phyloP scores from a whole-genome alignment of 1,284 basidiomycete genomes.

The Rhodotorula sp. region DNA sequence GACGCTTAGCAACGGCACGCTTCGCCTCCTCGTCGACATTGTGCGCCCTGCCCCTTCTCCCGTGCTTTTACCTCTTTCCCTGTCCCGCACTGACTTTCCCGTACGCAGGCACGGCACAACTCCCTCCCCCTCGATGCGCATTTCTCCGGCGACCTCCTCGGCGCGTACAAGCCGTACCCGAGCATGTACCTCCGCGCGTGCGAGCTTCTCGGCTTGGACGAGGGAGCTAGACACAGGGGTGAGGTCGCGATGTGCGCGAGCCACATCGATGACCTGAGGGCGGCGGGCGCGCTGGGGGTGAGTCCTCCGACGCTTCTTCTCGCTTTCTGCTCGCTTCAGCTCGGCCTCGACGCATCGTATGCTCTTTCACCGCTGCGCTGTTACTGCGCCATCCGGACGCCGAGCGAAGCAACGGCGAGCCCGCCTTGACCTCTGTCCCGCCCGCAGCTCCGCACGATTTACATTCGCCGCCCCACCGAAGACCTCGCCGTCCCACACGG shows the following conservation, averaged over 20 bases:
- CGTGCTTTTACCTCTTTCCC: neutral
- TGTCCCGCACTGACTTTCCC: neutral
- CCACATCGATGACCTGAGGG: conserved; percentile 49
- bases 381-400: no score
- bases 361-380: no score
- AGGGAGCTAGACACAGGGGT: conserved; percentile 20
- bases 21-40: conserved; percentile 41
- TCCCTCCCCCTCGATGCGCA: conserved; percentile 46
- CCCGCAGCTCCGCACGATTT: conserved; percentile 49
- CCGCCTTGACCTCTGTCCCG: neutral
- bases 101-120: conserved; percentile 45
- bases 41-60: conserved; percentile 21
- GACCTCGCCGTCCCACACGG: conserved; percentile 29
- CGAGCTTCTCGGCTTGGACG: conserved; percentile 35
- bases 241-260: conserved; percentile 50
- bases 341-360: neutral
- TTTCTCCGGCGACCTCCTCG: conserved; percentile 47
- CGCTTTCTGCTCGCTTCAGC: neutral
- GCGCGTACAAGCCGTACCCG: conserved; percentile 49
- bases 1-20: conserved; percentile 43
- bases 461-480: conserved; percentile 48
- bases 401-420: no score
- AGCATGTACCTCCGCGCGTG: conserved; percentile 48
- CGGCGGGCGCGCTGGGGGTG: conserved; percentile 46
- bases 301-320: conserved; percentile 1